Evolutionary conservation across 345 rosid species (phyloP), one percentile per base, ranked within the genome.

Genomic region (Gossypium thurberi): DNA sequence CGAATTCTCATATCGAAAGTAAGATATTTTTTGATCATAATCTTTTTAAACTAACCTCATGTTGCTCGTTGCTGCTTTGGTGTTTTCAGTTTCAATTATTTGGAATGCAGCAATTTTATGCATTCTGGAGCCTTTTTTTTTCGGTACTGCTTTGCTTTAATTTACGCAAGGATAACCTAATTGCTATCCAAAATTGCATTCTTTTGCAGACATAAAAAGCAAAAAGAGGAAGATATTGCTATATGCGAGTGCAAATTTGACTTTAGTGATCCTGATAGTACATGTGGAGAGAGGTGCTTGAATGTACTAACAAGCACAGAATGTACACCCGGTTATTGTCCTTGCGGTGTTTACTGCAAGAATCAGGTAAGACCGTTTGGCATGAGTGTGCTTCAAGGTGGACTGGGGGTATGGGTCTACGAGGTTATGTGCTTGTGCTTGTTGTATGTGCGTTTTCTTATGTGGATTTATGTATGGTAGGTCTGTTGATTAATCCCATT

Each of bases 201-300:
- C n/a, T 47, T 28, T 52, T 65, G 23, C 73, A 95, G 98, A 80
- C 98, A 92, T 77, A 91, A 80, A 88, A 92, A 86, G 80, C 97
- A 92, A 83, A 89, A 87, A 82, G 98, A 95, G 72, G 98, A 95
- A 82, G 99, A 95, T 75, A 88, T 91, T 73, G 91, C 97, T 37
- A 81, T 89, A 47, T 95, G 98, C 3, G 94, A 81, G 50, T 91
- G 98, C 85, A 91, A 81, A 82, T 85, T 85, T 76, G 86, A 88
- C 85, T 81, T 78, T 17, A 83, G 83, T 75, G 88, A 87, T 71
- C 91, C 86, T 71, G 94, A 87, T 56, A 91, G 90, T 82, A 85
- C 97, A 0, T 95, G 98, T 74, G 97, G 94, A 2, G 98, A 95
- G 75, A 82, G 90, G 71, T 95, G 99, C 78, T 78, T 86, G 84